Percentiles rank a stretch among this genome's conserved stretches.
Conservation (phyloP, 371 early-diverging fungal species). For the Syncephalastrum racemosum region DNA sequence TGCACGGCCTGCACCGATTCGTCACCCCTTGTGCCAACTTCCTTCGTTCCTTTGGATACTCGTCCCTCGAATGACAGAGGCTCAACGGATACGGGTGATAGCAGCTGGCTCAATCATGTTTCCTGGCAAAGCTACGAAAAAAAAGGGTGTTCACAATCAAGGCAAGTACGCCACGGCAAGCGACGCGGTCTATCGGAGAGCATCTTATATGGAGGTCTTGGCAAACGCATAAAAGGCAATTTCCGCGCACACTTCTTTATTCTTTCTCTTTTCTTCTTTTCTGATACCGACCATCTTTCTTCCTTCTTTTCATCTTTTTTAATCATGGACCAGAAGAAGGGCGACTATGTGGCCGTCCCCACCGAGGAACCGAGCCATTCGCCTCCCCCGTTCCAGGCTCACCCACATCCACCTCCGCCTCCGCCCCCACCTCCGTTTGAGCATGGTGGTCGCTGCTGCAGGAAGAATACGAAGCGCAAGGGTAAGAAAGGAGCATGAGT, state of each 20-base stretch:
- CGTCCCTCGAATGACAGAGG: too few relatives aligned
- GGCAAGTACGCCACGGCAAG: too few relatives aligned
- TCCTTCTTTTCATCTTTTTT: conserved; percentile 5
- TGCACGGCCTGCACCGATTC: too few relatives aligned
- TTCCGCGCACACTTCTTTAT: neutral
- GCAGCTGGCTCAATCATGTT: too few relatives aligned
- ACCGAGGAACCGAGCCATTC: conserved; percentile 9
- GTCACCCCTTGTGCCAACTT: too few relatives aligned
- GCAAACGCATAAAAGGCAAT: conserved; percentile 4
- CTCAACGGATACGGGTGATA: too few relatives aligned
- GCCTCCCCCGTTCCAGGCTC: neutral
- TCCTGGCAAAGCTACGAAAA: too few relatives aligned
- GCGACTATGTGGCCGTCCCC: conserved; percentile 14
- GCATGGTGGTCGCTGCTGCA: neutral
- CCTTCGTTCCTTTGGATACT: too few relatives aligned
- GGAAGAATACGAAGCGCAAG: neutral
- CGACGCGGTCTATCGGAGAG: too few relatives aligned
- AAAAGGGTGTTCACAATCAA: too few relatives aligned
- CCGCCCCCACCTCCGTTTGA: neutral
- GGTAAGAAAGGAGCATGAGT: neutral
- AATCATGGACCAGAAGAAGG: conserved; percentile 19
- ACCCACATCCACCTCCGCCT: neutral
- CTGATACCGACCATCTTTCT: neutral
- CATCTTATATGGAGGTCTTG: neutral
- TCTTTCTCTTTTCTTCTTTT: conserved; percentile 7